Evolutionary conservation across 2,329 filamentous ascomycete species (phyloP).

Genomic region (Aspergillus calidoustus): DNA sequence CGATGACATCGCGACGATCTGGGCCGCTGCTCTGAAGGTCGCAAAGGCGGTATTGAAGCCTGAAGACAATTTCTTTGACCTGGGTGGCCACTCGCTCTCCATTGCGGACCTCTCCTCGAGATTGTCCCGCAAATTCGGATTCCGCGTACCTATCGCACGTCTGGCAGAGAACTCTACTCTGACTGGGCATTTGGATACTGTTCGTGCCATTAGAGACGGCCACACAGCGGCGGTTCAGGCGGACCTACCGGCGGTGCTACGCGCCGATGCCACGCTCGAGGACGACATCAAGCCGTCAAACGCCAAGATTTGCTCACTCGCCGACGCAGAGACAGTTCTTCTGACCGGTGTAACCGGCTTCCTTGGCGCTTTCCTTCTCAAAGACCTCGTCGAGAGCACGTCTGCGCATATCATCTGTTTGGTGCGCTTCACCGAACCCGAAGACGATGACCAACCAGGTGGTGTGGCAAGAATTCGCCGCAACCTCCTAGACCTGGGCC

Average conservation of each 20-base stretch:
- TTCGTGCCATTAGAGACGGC: slow-evolving; percentile 72
- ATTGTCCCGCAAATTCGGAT: slow-evolving; percentile 71
- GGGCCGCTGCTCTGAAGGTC: slow-evolving; percentile 73
- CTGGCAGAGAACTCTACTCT: slow-evolving; percentile 74
- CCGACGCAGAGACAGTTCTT: slow-evolving; percentile 70
- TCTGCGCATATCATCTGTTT: slow-evolving; percentile 73
- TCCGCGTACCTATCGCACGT: slow-evolving; percentile 71
- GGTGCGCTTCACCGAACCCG: slow-evolving; percentile 72
- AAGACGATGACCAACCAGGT: slow-evolving; percentile 65
- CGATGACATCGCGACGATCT: slow-evolving; percentile 70
- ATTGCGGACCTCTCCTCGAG: slow-evolving; percentile 77
- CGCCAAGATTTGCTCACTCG: slow-evolving; percentile 61
- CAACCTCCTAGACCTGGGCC: slow-evolving; percentile 76
- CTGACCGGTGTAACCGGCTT: slow-evolving; percentile 79
- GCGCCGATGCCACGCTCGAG: slow-evolving; percentile 68
- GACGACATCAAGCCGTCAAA: slow-evolving; percentile 66
- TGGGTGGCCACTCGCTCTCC: slow-evolving; percentile 77
- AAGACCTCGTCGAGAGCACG: slow-evolving; percentile 69
- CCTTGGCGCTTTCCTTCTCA: slow-evolving; percentile 74
- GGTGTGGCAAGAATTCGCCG: slow-evolving; percentile 74
- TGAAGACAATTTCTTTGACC: slow-evolving; percentile 79
- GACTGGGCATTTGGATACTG: slow-evolving; percentile 71
- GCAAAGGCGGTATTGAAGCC: slow-evolving; percentile 64
- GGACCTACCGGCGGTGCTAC: slow-evolving; percentile 71
- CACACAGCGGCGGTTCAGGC: slow-evolving; percentile 76